Evolutionary conservation across 1,284 basidiomycete genomes (phyloP).

Genomic region (Chiua sp.): DNA sequence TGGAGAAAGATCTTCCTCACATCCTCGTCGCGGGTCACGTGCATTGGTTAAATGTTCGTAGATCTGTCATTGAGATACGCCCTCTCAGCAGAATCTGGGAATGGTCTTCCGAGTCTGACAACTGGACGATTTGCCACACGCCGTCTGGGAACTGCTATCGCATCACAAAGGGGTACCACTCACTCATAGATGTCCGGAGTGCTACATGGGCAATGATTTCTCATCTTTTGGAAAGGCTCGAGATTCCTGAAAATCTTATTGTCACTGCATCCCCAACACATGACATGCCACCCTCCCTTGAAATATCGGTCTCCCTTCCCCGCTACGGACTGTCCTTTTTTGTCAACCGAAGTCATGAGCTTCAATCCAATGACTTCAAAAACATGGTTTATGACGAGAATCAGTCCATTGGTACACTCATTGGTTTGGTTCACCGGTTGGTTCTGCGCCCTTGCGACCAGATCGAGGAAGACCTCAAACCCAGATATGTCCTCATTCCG

Average conservation of each 20-base stretch:
- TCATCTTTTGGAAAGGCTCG: too few relatives aligned
- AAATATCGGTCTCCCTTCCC: slow-evolving; percentile 31
- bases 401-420: slow-evolving; percentile 30
- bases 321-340: slow-evolving; percentile 43
- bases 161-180: slow-evolving; percentile 16
- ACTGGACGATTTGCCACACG: slow-evolving; percentile 17
- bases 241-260: too few relatives aligned
- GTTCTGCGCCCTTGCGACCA: slow-evolving; percentile 38
- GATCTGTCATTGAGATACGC: slow-evolving; percentile 42
- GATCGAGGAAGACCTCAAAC: background rate
- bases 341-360: slow-evolving; percentile 26
- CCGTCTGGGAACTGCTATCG: background rate
- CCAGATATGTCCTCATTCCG: slow-evolving; percentile 47
- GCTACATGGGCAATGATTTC: too few relatives aligned
- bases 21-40: slow-evolving; percentile 38
- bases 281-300: too few relatives aligned
- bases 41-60: slow-evolving; percentile 45
- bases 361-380: slow-evolving; percentile 33
- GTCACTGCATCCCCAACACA: background rate
- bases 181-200: slow-evolving; percentile 39
- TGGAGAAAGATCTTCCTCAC: slow-evolving; percentile 45
- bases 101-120: slow-evolving; percentile 4
- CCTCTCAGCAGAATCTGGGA: slow-evolving; percentile 33
- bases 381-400: slow-evolving; percentile 28
- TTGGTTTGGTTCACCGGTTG: slow-evolving; percentile 43